Conservation (phyloP, 2,329 filamentous ascomycete genomes). For the Sporothrix luriei region DNA sequence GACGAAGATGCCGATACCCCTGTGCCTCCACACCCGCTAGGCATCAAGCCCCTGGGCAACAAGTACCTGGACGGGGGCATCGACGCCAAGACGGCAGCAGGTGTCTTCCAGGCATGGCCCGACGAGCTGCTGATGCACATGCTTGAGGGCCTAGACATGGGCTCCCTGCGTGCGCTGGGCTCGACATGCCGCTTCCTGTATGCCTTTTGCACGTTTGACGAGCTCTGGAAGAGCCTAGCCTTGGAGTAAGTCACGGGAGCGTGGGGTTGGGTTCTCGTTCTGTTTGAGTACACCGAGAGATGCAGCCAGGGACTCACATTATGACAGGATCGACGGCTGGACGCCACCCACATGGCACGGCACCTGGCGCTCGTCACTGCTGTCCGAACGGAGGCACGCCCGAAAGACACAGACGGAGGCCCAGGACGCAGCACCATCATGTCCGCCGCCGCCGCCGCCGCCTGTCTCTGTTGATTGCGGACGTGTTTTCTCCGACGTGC, state of each 20-base stretch:
- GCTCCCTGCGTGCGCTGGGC: constrained; percentile 66
- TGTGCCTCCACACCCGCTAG: constrained; percentile 77
- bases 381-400: constrained; percentile 46
- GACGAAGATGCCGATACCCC: constrained; percentile 43
- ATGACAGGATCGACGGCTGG: constrained; percentile 32
- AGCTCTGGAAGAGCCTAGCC: constrained; percentile 85
- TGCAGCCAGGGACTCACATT: not conserved
- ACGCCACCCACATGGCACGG: constrained; percentile 69
- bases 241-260: constrained; percentile 67
- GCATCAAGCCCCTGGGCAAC: constrained; percentile 86
- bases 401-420: not conserved
- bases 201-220: constrained; percentile 80
- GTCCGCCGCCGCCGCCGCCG: constrained; percentile 5
- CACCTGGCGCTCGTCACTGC: constrained; percentile 79
- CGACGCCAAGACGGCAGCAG: constrained; percentile 66
- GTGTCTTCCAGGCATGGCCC: constrained; percentile 70
- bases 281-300: not conserved
- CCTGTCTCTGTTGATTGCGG: constrained; percentile 67
- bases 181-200: constrained; percentile 82
- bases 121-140: constrained; percentile 79
- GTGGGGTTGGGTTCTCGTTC: not conserved
- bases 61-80: constrained; percentile 65
- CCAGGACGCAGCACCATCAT: not conserved
- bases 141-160: constrained; percentile 72
- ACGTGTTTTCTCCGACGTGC: constrained; percentile 82